Evolutionary conservation across 75 land plant species (phyloP).

Genomic region (Sequoiadendron giganteum): DNA sequence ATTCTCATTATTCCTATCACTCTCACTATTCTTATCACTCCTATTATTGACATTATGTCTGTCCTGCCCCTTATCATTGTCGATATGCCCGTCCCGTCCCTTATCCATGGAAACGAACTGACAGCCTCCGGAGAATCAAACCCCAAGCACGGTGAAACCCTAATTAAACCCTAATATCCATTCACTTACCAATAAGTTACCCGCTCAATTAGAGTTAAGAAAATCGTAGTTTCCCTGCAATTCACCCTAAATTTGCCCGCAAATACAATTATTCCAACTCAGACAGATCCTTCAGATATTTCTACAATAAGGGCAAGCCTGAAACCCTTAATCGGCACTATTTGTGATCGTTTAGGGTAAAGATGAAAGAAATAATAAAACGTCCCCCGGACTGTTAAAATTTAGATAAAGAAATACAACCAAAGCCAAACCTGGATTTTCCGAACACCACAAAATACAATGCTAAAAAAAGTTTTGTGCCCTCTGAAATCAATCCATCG

Average conservation of each 20-base stretch:
- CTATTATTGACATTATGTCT: background rate
- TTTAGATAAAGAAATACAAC: background rate
- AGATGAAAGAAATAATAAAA: background rate
- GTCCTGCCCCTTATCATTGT: background rate
- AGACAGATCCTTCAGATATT: background rate
- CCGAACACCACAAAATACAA: background rate
- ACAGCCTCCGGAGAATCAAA: background rate
- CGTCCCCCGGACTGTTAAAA: background rate
- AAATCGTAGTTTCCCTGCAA: background rate
- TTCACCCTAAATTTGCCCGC: background rate
- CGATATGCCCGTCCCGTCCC: background rate
- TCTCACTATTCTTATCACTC: background rate
- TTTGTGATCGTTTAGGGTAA: background rate
- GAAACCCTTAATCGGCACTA: background rate
- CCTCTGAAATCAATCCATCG: background rate
- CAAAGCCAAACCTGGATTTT: slow-evolving; percentile 2
- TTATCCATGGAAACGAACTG: background rate
- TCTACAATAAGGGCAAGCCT: background rate
- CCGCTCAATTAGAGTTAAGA: background rate
- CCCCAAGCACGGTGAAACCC: background rate
- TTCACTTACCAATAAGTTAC: background rate
- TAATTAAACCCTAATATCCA: background rate
- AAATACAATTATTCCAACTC: background rate
- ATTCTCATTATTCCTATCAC: background rate
- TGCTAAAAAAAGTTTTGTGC: background rate